Percentiles rank a stretch among this genome's conserved stretches.
Evolutionary conservation across 345 rosid species (phyloP).

Genomic region (Murraya koenigii): DNA sequence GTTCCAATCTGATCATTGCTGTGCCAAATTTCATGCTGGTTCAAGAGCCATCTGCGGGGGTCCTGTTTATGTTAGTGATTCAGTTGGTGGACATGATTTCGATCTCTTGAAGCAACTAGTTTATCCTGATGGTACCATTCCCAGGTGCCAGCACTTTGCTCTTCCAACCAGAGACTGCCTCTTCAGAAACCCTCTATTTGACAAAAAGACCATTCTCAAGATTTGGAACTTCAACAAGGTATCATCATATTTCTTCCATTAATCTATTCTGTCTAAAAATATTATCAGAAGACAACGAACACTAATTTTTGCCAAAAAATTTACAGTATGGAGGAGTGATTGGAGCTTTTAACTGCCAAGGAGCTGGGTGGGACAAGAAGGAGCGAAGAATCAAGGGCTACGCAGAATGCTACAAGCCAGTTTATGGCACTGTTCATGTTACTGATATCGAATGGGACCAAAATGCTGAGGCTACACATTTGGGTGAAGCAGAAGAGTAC

Average conservation of each 20-base stretch:
- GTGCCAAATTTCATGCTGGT: slow-evolving; percentile 86
- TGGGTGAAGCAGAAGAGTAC: slow-evolving; percentile 46
- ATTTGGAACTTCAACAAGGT: slow-evolving; percentile 92
- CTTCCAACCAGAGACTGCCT: slow-evolving; percentile 88
- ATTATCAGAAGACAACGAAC: background rate
- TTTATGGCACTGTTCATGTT: slow-evolving; percentile 51
- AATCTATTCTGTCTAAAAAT: background rate
- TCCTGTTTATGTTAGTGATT: slow-evolving; percentile 78
- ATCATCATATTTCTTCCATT: background rate
- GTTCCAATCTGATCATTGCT: slow-evolving; percentile 88
- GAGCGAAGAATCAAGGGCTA: slow-evolving; percentile 51
- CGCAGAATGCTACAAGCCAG: slow-evolving; percentile 64
- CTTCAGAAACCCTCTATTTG: slow-evolving; percentile 78
- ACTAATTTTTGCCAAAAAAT: background rate
- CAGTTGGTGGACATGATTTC: slow-evolving; percentile 67
- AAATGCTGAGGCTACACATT: slow-evolving; percentile 26
- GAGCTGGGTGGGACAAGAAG: slow-evolving; percentile 82
- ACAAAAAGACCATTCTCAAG: slow-evolving; percentile 67
- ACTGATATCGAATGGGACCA: slow-evolving; percentile 87
- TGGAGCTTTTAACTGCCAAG: slow-evolving; percentile 95
- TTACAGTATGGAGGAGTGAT: slow-evolving; percentile 77
- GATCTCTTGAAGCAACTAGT: slow-evolving; percentile 69
- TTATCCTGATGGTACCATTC: slow-evolving; percentile 75
- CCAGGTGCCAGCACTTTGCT: slow-evolving; percentile 70
- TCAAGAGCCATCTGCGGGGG: slow-evolving; percentile 92